phyloP scores from a whole-genome alignment of 2,329 filamentous ascomycete species.

The Alternaria sp. region DNA sequence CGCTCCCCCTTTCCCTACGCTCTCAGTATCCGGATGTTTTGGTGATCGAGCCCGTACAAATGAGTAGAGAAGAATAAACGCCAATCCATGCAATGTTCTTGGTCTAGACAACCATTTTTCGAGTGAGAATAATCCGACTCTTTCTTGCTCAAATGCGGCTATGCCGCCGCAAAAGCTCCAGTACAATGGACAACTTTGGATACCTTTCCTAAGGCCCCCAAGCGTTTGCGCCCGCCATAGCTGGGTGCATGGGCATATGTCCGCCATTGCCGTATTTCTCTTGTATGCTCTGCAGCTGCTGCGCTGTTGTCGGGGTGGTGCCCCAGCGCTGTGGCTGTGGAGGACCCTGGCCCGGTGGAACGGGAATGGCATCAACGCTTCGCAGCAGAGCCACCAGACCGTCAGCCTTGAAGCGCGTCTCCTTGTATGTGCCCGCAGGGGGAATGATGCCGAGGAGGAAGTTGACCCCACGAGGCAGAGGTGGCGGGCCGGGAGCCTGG shows the following conservation, averaged over 20 bases:
- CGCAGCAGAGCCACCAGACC: conserved; percentile 77
- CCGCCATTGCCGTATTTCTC: conserved; percentile 36
- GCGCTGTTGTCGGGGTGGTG: conserved; percentile 33
- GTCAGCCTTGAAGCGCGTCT: conserved; percentile 71
- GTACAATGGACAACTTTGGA: background rate
- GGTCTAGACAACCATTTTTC: background rate
- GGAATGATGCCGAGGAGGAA: conserved; percentile 74
- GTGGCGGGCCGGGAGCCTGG: conserved; percentile 56
- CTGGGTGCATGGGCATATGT: conserved; percentile 8
- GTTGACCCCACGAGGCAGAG: conserved; percentile 70
- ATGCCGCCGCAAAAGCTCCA: background rate
- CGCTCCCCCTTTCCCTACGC: background rate
- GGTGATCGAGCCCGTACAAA: background rate
- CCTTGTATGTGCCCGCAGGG: conserved; percentile 72
- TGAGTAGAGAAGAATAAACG: conserved; percentile 5
- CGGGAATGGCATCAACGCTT: conserved; percentile 45
- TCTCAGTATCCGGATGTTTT: background rate
- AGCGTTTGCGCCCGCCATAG: conserved; percentile 7
- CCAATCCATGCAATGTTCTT: conserved; percentile 3
- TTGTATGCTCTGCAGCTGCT: conserved; percentile 40
- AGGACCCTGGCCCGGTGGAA: conserved; percentile 16
- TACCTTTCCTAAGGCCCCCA: conserved; percentile 6
- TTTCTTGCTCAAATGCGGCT: background rate
- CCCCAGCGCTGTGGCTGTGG: conserved; percentile 31
- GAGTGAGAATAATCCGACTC: background rate